These are phyloP conservation scores for Cryptomeria japonica DNA, from an alignment of 75 land plant genomes.

Conservation along the genomic window DNA sequence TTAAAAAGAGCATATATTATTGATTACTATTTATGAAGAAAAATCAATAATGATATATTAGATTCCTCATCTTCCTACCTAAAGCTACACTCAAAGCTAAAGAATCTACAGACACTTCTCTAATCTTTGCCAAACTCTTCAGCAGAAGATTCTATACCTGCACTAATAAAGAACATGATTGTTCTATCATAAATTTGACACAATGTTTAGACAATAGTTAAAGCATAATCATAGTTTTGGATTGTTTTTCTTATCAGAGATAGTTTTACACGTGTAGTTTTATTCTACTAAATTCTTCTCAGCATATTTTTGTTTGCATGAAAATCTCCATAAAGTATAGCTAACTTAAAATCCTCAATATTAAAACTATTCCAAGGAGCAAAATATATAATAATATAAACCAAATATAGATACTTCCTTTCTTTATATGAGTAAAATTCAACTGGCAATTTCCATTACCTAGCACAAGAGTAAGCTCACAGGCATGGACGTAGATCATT, in stretches of 20 bases:
- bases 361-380: not conserved
- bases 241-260: not conserved
- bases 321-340: not conserved
- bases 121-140: not conserved
- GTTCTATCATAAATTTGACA: not conserved
- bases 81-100: not conserved
- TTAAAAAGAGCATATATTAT: not conserved
- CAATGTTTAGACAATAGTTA: not conserved
- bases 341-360: not conserved
- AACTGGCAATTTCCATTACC: not conserved
- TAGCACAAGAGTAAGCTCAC: too few species aligned
- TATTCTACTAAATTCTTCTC: not conserved
- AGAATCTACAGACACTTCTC: not conserved
- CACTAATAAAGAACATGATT: not conserved
- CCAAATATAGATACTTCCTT: not conserved
- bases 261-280: not conserved
- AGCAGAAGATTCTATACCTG: not conserved
- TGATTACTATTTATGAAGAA: not conserved
- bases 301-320: not conserved
- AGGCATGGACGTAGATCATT: too few species aligned
- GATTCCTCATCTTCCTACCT: not conserved
- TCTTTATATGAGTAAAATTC: not conserved
- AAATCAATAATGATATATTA: not conserved
- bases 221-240: not conserved
- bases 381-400: not conserved